Evolutionary conservation across 2,329 filamentous ascomycete species (phyloP).

Genomic region (Aspergillus jensenii): DNA sequence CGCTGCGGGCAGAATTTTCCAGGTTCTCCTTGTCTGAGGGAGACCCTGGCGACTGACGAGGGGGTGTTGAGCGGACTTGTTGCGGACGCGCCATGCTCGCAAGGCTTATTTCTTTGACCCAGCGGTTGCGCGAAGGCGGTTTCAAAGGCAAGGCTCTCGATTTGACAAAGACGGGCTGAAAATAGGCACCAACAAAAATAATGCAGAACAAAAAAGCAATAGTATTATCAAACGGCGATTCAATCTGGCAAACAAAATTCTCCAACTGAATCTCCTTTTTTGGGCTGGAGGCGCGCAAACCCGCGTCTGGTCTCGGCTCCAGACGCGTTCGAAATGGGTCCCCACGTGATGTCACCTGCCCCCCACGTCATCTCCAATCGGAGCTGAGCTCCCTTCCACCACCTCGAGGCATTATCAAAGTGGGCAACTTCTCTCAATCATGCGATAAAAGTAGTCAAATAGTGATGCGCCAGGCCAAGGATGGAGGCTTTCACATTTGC

Average conservation of each 20-base stretch:
- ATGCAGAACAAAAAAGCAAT: not conserved
- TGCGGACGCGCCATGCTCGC: constrained; percentile 30
- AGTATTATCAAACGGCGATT: not conserved
- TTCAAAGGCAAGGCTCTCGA: not conserved
- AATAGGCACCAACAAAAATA: not conserved
- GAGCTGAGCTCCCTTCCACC: constrained; percentile 6
- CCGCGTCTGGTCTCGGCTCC: not conserved
- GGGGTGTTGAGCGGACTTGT: constrained; percentile 16
- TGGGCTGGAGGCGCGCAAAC: not conserved
- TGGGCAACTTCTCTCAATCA: not conserved
- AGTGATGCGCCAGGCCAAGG: constrained; percentile 13
- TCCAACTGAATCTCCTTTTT: not conserved
- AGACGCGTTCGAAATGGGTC: not conserved
- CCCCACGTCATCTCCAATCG: constrained; percentile 4
- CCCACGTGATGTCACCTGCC: constrained; percentile 9
- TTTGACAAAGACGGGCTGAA: not conserved
- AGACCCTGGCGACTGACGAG: constrained; percentile 33
- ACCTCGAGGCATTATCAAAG: not conserved
- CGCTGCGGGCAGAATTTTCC: constrained; percentile 20
- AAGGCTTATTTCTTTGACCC: constrained; percentile 18
- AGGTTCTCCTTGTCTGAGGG: constrained; percentile 54
- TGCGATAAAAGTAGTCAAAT: constrained; percentile 12
- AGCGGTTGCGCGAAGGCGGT: constrained; percentile 11
- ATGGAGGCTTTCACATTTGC: constrained; percentile 99
- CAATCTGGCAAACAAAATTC: not conserved